Conservation (phyloP, 495 filamentous ascomycete species). For the Aspergillus nidulans region DNA sequence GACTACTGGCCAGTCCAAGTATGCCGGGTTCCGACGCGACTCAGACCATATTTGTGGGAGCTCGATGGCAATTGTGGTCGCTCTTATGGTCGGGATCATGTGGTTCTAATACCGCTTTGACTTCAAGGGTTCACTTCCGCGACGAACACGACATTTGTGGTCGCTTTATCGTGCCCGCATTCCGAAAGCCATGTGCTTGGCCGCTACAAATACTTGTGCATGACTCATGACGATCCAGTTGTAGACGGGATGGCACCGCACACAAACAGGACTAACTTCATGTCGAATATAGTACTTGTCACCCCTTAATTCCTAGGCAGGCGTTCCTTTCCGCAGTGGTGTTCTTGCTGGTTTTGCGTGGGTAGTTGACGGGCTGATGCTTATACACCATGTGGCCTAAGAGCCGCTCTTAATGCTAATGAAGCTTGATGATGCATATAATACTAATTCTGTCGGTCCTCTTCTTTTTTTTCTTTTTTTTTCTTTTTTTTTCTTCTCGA, state of each 20-base stretch:
- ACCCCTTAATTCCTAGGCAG: neutral
- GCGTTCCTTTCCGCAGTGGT: neutral
- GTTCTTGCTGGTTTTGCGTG: neutral
- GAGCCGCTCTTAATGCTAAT: neutral
- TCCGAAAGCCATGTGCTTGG: neutral
- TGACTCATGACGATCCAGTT: neutral
- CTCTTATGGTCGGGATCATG: conserved; percentile 37
- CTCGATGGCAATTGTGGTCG: conserved; percentile 43
- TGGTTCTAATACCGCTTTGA: conserved; percentile 29
- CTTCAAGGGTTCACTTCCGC: neutral
- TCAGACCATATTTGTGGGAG: conserved; percentile 34
- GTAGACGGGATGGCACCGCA: neutral
- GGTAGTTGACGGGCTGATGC: neutral
- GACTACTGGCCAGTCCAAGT: conserved; percentile 24
- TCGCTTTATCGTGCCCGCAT: neutral
- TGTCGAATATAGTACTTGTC: neutral
- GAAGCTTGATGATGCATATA: conserved; percentile 6
- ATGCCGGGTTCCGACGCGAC: conserved; percentile 23
- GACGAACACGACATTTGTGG: neutral
- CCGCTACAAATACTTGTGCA: neutral
- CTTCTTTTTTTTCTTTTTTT: neutral
- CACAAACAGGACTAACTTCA: neutral
- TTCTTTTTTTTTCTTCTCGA: neutral
- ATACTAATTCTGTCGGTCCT: neutral
- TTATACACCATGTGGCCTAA: neutral